phyloP scores from a whole-genome alignment of 2,329 filamentous ascomycete species.

The Talaromyces islandicus region DNA sequence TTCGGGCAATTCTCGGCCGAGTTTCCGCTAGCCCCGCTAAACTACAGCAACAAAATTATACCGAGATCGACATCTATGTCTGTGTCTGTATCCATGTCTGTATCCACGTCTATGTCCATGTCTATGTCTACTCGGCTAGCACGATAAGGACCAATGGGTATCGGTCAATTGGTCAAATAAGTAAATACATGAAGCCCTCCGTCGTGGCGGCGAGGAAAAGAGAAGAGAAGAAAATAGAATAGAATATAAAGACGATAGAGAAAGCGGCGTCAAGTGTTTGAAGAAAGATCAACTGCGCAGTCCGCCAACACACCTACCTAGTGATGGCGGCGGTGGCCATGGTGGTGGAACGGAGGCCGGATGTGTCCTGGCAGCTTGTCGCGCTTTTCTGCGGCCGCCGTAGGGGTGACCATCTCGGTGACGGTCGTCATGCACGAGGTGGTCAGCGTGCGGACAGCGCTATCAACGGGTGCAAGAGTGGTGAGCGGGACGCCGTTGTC shows the following conservation, averaged over 20 bases:
- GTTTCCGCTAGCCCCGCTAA: no score
- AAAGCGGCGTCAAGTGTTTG: neutral
- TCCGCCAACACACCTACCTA: neutral
- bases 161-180: neutral
- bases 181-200: neutral
- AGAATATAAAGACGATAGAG: neutral
- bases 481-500: constrained; percentile 17
- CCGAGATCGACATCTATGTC: no score
- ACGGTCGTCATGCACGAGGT: constrained; percentile 19
- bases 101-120: no score
- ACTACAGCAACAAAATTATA: no score
- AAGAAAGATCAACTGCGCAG: neutral
- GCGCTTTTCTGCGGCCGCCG: constrained; percentile 15
- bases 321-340: neutral
- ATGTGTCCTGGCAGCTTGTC: constrained; percentile 10
- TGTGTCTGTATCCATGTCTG: no score
- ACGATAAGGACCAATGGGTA: neutral
- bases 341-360: neutral
- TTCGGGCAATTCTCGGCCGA: neutral
- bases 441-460: constrained; percentile 14
- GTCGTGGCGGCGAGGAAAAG: neutral
- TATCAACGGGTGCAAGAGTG: constrained; percentile 19
- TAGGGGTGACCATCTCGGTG: constrained; percentile 14
- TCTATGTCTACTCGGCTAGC: no score
- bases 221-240: neutral